Conservation (phyloP, 1,139 yeast genomes). For the Meyerozyma sp. region DNA sequence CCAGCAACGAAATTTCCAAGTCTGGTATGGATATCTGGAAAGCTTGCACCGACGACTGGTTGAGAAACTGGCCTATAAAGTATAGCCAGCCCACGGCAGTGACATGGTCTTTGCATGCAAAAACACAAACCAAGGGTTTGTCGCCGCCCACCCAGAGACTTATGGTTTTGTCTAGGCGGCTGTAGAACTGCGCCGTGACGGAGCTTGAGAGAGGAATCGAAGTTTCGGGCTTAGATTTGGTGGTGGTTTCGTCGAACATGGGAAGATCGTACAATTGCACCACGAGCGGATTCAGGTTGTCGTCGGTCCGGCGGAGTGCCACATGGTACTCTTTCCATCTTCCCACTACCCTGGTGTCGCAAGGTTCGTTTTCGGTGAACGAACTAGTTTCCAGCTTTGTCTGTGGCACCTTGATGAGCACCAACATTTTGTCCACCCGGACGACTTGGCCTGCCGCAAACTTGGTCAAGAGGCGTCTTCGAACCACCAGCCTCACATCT, state of each 20-base stretch:
- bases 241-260: conserved; percentile 18
- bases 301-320: conserved; percentile 57
- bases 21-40: conserved; percentile 49
- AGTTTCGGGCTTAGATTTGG: conserved; percentile 19
- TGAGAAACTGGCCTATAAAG: conserved; percentile 43
- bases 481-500: conserved; percentile 16
- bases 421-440: conserved; percentile 61
- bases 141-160: conserved; percentile 35
- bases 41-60: conserved; percentile 19
- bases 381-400: conserved; percentile 8
- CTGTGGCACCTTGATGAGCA: conserved; percentile 40
- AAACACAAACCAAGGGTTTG: conserved; percentile 35
- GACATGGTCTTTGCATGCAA: conserved; percentile 48
- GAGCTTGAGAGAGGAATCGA: conserved; percentile 16
- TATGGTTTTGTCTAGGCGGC: conserved; percentile 64
- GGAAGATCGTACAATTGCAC: conserved; percentile 57
- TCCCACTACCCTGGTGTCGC: conserved; percentile 54
- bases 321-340: conserved; percentile 74
- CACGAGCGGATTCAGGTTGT: conserved; percentile 41
- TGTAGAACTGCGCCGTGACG: conserved; percentile 49
- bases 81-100: conserved; percentile 61
- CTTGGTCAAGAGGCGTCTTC: conserved; percentile 17
- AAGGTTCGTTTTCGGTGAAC: conserved; percentile 40
- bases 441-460: conserved; percentile 57
- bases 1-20: conserved; percentile 37